phyloP scores from a whole-genome alignment of 495 filamentous ascomycete species.

The Opeltia flavorubescens region DNA sequence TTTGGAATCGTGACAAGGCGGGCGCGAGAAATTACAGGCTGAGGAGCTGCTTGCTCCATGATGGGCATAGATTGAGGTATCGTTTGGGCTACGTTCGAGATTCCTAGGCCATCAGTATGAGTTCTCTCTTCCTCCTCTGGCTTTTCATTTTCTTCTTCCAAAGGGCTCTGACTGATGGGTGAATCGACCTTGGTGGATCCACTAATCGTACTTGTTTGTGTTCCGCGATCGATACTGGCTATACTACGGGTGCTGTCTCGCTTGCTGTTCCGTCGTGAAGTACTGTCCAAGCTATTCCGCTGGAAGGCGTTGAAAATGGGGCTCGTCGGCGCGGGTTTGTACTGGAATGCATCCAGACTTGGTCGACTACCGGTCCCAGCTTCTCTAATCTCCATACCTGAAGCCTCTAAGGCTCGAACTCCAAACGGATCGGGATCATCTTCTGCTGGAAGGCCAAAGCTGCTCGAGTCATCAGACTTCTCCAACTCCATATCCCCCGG shows the following conservation, averaged over 20 bases:
- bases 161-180: conserved; percentile 19
- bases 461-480: conserved; percentile 19
- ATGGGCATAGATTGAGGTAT: conserved; percentile 11
- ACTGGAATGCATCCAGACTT: conserved; percentile 63
- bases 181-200: conserved; percentile 30
- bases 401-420: conserved; percentile 68
- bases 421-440: conserved; percentile 84
- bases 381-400: conserved; percentile 75
- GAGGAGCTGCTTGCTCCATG: conserved; percentile 15
- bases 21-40: conserved; percentile 42
- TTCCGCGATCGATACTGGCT: conserved; percentile 42
- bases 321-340: conserved; percentile 59
- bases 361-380: conserved; percentile 59
- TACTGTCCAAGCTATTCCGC: conserved; percentile 45
- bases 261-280: conserved; percentile 39
- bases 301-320: conserved; percentile 58
- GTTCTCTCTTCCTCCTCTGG: conserved; percentile 19
- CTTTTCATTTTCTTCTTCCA: conserved; percentile 25
- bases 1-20: conserved; percentile 61
- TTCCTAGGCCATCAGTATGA: neutral
- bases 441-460: conserved; percentile 61
- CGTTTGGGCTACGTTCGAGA: conserved; percentile 12
- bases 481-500: conserved; percentile 60
- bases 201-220: conserved; percentile 43
- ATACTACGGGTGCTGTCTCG: conserved; percentile 45